A percentile compares a stretch with the other conserved stretches of the same genome.
These are phyloP conservation scores for Paramecium pentaurelia DNA, from an alignment of 73 alveolate species.

Conservation along the genomic window DNA sequence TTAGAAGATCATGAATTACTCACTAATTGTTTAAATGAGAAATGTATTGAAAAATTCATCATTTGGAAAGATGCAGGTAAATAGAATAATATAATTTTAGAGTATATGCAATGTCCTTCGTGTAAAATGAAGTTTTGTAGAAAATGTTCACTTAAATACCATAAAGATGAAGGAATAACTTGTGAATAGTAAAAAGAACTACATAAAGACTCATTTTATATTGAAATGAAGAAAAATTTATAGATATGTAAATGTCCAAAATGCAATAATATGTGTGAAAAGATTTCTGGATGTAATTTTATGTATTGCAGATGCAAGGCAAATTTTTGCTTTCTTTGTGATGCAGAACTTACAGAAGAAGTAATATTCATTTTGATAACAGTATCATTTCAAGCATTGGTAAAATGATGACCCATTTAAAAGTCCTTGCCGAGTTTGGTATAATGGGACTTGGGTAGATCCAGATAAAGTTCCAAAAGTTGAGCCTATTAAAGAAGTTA, in stretches of 20 bases:
- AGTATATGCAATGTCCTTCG: background rate
- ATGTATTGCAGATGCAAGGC: background rate
- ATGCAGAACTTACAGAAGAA: background rate
- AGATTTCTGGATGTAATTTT: slow-evolving; percentile 26
- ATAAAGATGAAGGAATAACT: background rate
- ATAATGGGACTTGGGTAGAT: slow-evolving; percentile 1
- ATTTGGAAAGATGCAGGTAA: slow-evolving; percentile 42
- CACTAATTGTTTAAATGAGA: background rate
- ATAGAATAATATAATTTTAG: background rate
- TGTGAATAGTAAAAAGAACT: background rate
- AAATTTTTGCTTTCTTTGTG: background rate
- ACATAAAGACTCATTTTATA: background rate
- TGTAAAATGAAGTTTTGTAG: slow-evolving; percentile 4
- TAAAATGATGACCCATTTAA: slow-evolving; percentile 1
- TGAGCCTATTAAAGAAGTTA: background rate
- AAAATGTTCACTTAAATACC: background rate
- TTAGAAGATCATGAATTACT: background rate
- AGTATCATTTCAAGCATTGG: slow-evolving; percentile 10
- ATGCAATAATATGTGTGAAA: background rate
- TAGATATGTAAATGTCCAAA: background rate
- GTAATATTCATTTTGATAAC: background rate
- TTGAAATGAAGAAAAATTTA: background rate
- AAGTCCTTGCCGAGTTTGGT: slow-evolving; percentile 13
- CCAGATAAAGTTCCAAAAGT: background rate
- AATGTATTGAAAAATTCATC: background rate